Base-by-base conservation (phyloP, 2,329 filamentous ascomycete genomes). In the Colletotrichum acutatum region DNA sequence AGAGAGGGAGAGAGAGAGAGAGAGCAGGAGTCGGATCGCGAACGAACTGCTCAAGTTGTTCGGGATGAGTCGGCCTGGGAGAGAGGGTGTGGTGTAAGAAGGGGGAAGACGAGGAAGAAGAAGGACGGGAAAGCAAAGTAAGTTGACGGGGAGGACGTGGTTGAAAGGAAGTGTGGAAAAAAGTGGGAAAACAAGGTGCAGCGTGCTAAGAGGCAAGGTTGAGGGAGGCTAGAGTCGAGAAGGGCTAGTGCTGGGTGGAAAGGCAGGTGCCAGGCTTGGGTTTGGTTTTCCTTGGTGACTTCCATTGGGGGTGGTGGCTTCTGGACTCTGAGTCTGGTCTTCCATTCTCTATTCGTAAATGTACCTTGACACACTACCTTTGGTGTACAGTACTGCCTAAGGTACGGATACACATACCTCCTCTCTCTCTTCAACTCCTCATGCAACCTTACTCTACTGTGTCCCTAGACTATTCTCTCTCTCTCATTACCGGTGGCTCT, bases 51-150 rank as follows among this genome's bases (percentile, higher is more conserved):
- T 49, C 30, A 46, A 30, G 54, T 60, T 46, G 54, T 69, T 72
- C 54, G 59, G 59, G 22, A 59, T 65, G 64, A 62, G 66, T 72
- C 70, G 70, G 66, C 66, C 66, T 30, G 54, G 32, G 46, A 58
- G 54, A 6, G 52, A 69, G 30, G 65, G 59, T 59, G 46, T 60
- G 60, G 66, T 70, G 53, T 72, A 60, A 72, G 70, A 70, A 70
- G 70, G 70, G 70, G 69, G 66, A 37, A 68, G 70, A 57, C 57
- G 66, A 70, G 54, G 66, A 72, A 64, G 59, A 72, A 72, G 66
- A 69, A 66, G 60, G 62, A 37, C 4, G 46, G 64, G 58, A 64
- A 56, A 49, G 49, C 11, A 53, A n/a, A 19, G 26, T 63, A 46
- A 63, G 26, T 30, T 14, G 61, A 72, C 42, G 66, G 53, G 70